Evolutionary conservation across 2,329 filamentous ascomycete genomes (phyloP).

Genomic region (Knufia petricola): DNA sequence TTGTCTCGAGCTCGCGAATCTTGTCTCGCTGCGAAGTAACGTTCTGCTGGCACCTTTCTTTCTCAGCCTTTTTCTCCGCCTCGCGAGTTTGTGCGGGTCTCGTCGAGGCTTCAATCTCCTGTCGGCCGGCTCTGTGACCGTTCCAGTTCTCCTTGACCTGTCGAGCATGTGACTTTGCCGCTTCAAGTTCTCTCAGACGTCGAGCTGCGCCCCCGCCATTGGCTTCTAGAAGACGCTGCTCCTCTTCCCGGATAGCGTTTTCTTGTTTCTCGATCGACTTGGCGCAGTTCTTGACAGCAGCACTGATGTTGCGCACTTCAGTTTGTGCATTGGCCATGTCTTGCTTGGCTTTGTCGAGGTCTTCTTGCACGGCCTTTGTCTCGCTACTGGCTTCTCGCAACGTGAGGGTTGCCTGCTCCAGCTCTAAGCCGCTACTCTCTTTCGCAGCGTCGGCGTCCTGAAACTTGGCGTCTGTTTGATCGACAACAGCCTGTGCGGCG

Average conservation of each 20-base stretch:
- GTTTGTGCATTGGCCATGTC: conserved; percentile 47
- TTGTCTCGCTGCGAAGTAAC: conserved; percentile 36
- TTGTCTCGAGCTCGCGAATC: conserved; percentile 45
- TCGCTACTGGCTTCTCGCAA: conserved; percentile 37
- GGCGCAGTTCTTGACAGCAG: conserved; percentile 33
- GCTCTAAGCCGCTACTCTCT: conserved; percentile 26
- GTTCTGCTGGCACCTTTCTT: conserved; percentile 47
- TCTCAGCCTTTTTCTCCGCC: conserved; percentile 22
- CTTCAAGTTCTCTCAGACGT: conserved; percentile 50
- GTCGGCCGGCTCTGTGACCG: conserved; percentile 31
- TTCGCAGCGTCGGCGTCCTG: conserved; percentile 26
- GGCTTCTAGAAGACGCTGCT: conserved; percentile 51
- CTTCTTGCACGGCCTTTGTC: conserved; percentile 40
- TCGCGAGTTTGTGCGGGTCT: conserved; percentile 25
- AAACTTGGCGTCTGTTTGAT: conserved; percentile 38
- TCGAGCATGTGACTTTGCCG: conserved; percentile 44
- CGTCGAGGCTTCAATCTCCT: conserved; percentile 29
- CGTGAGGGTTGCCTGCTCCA: conserved; percentile 32
- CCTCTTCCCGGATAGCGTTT: conserved; percentile 39
- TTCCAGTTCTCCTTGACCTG: conserved; percentile 36
- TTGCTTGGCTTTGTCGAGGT: conserved; percentile 44
- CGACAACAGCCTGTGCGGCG: conserved; percentile 35
- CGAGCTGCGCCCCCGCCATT: conserved; percentile 60
- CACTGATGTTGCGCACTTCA: conserved; percentile 57
- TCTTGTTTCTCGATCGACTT: conserved; percentile 7